Percentiles rank a stretch among this genome's conserved stretches.
Evolutionary conservation across 2,329 filamentous ascomycete species (phyloP).

Genomic region (Chaetomiaceae sp.): DNA sequence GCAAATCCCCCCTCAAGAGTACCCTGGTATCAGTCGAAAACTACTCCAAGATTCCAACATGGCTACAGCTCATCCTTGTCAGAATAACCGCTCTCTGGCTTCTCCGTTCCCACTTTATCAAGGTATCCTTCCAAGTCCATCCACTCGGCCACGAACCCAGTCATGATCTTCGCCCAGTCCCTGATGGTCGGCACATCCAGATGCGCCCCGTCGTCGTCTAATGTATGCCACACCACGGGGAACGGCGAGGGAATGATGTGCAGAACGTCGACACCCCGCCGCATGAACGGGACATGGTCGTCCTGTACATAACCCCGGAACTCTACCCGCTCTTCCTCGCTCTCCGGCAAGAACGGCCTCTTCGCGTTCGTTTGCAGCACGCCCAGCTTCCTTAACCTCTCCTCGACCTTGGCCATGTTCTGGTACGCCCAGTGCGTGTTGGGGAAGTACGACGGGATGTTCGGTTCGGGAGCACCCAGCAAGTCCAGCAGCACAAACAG

Average conservation of each 20-base stretch:
- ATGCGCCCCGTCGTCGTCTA: constrained; percentile 78
- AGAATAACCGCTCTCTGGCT: not conserved
- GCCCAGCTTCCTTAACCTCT: constrained; percentile 50
- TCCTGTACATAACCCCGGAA: constrained; percentile 64
- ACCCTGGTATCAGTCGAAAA: too few species aligned
- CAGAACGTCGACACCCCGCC: constrained; percentile 77
- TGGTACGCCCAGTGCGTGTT: constrained; percentile 69
- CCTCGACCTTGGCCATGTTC: constrained; percentile 53
- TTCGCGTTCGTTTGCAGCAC: constrained; percentile 44
- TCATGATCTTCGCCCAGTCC: constrained; percentile 83
- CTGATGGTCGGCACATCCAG: constrained; percentile 73
- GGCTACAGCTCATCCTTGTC: constrained; percentile 24
- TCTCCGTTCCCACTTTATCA: not conserved
- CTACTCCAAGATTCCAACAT: too few species aligned
- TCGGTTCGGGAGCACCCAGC: constrained; percentile 55
- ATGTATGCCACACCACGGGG: constrained; percentile 79
- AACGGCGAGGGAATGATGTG: constrained; percentile 87
- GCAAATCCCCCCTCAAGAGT: too few species aligned
- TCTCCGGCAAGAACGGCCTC: constrained; percentile 60
- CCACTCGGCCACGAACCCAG: constrained; percentile 86
- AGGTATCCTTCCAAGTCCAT: constrained; percentile 59
- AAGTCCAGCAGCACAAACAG: constrained; percentile 55
- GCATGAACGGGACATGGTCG: constrained; percentile 89
- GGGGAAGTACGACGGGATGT: constrained; percentile 61
- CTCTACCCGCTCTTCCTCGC: constrained; percentile 44